Evolutionary conservation across 169 alveolate genomes (phyloP), one percentile per base, ranked within the genome.

Genomic region (Plasmodium vinckei): DNA sequence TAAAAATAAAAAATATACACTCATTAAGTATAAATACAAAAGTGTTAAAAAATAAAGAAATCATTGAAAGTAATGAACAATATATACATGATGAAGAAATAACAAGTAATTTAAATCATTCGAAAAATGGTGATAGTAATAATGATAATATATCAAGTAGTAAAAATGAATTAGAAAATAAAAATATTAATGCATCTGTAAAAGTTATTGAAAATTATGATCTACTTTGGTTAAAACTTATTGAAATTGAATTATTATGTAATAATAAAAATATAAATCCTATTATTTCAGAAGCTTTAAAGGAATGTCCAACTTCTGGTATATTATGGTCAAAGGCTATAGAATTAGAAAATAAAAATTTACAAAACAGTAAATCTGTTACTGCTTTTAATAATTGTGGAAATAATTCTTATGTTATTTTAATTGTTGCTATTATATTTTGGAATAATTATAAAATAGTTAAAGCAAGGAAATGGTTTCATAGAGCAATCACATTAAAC

Each of bases 261-360:
- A 96, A 97, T 92, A 88, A 79, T 49, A 94, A 96, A 56, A 95
- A 95, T 57, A 97, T 99, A 12, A 94, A 95, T 72, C 96, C 96
- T 88, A 87, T 97, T 63, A 94, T 97, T 42, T 94, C 99, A 9
- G 95, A 96, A 77, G 99, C 99, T 1, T 84, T 98, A 15, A 97
- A 98, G 91, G 99, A 97, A 93, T 97, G 98, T 92, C 99, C 99
- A 7, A 92, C 94, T 54, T 95, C 99, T 9, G 99, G 99, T n/a
- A 93, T 94, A 44, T 89, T 98, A 21, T 96, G 99, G 99, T 97
- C 99, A 12, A 95, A 95, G 72, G 97, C 98, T 1, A 96, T 98
- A 53, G 97, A 95, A 73, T 86, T 97, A 72, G 99, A 97, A 73
- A 68, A 63, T 39, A 59, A 77, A 42, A 53, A 60, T 25, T 61